Base-by-base conservation (phyloP, 108 stramenopile genomes). In the Phaeodactylum tricornutum region DNA sequence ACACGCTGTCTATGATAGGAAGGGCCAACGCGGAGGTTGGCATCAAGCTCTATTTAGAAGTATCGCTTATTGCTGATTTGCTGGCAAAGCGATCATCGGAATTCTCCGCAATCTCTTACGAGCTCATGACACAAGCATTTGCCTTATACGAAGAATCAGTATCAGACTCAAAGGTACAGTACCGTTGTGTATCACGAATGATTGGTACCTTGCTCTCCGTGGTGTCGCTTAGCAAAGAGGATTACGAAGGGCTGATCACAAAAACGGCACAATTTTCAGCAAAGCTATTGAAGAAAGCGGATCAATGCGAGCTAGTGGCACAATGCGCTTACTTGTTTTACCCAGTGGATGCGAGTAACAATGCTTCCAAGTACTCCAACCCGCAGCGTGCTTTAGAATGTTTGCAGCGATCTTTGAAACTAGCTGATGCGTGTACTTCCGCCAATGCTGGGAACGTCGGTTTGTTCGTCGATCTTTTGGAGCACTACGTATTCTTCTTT, bases 381-480 rank as follows among this genome's bases (percentile, higher is more conserved):
- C 71, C 86, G 17, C 89, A 93, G 48, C 76, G 96, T 19, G 87
- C 87, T 3, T 66, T 97, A 19, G 98, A 98, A 60, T 98, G 98
- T 58, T 69, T 93, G 31, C 94, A 95, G 57, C 67, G 88, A 26
- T 65, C 84, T 14, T 63, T 95, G 19, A 91, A 87, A 50, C 68
- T 92, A 19, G 94, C 94, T 0, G 94, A 96, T 67, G 77, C 79
- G 3, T 94, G 93, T 53, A 92, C 85, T 22, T 59, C 63, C 31
- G 40, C 72, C 0, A 66, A 83, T 27, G 66, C 84, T 12, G 50
- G 68, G 14, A 74, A 96, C 51, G 64, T 95, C 4, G 42, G 52
- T 3, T 81, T 98, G 2, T 98, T 98, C 65, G 92, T 96, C 3
- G 91, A 97, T 60, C 82, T 98, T 26, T 56, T 98, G 7, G 94